Percentiles rank a stretch among this genome's conserved stretches.
phyloP scores from a whole-genome alignment of 2,329 filamentous ascomycete genomes.

The Triangularia verruculosa region DNA sequence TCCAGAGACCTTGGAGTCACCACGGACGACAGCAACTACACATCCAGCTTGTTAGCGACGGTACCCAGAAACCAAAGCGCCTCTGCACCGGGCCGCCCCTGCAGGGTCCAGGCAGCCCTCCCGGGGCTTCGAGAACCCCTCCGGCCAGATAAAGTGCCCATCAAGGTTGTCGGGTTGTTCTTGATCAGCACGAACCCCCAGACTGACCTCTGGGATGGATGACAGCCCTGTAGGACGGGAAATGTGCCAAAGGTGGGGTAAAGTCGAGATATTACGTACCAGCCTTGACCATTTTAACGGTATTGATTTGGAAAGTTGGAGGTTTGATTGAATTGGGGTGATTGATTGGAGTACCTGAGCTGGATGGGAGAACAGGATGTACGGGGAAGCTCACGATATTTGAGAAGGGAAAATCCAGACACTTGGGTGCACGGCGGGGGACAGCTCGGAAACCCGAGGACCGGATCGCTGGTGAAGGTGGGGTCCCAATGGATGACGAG shows the following conservation, averaged over 20 bases:
- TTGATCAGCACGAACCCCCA: slow-evolving; percentile 28
- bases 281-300: slow-evolving; percentile 96
- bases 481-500: slow-evolving; percentile 22
- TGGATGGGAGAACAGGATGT: not conserved
- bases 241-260: not conserved
- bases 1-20: slow-evolving; percentile 93
- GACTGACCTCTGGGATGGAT: slow-evolving; percentile 18
- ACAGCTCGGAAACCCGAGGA: slow-evolving; percentile 23
- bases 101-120: slow-evolving; percentile 17
- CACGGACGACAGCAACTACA: slow-evolving; percentile 90
- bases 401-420: slow-evolving; percentile 14
- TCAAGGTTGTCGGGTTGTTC: slow-evolving; percentile 49
- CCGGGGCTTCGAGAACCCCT: slow-evolving; percentile 1
- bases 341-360: not conserved
- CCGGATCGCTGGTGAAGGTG: slow-evolving; percentile 22
- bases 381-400: slow-evolving; percentile 14
- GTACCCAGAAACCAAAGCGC: not conserved
- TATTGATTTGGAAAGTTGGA: slow-evolving; percentile 33
- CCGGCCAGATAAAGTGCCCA: slow-evolving; percentile 32
- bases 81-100: not conserved
- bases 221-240: slow-evolving; percentile 4
- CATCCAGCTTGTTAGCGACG: slow-evolving; percentile 21
- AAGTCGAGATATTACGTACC: slow-evolving; percentile 57
- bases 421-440: slow-evolving; percentile 9
- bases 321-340: slow-evolving; percentile 14